Conservation (phyloP, 2,329 filamentous ascomycete species). For the Fonsecaea erecta region DNA sequence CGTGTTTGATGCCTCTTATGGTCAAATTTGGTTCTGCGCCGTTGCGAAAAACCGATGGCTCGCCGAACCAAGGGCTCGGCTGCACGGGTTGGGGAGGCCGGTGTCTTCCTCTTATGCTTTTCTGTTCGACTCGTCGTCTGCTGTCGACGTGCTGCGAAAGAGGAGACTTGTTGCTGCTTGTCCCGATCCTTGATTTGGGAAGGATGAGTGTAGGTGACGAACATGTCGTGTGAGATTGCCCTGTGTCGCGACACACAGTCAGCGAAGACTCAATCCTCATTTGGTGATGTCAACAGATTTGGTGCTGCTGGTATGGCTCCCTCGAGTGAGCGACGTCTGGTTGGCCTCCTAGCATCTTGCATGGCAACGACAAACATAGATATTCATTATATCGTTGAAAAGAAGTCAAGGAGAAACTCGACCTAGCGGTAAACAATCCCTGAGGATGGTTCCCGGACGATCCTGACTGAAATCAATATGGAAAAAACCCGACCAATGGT, state of each 20-base stretch:
- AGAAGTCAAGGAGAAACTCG: neutral
- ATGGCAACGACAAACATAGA: neutral
- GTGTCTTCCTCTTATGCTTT: neutral
- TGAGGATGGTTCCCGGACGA: neutral
- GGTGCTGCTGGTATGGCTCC: neutral
- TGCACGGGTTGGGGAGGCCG: neutral
- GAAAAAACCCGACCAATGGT: neutral
- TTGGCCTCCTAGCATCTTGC: neutral
- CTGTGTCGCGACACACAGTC: neutral
- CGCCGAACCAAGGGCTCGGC: neutral
- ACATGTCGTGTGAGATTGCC: neutral
- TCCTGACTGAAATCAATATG: neutral
- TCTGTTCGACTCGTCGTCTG: neutral
- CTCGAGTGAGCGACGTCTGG: neutral
- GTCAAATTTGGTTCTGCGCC: neutral
- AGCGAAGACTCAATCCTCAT: neutral
- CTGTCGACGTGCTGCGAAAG: neutral
- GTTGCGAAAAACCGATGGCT: neutral
- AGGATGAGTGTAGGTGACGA: neutral
- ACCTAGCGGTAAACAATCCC: neutral
- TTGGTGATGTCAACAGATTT: neutral
- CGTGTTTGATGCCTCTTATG: neutral
- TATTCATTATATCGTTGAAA: neutral
- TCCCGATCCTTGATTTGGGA: neutral
- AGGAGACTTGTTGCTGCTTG: neutral